Evolutionary conservation across 768 basidiomycete species (phyloP), one percentile per base, ranked within the genome.

Genomic region (Polyporus arcularius): DNA sequence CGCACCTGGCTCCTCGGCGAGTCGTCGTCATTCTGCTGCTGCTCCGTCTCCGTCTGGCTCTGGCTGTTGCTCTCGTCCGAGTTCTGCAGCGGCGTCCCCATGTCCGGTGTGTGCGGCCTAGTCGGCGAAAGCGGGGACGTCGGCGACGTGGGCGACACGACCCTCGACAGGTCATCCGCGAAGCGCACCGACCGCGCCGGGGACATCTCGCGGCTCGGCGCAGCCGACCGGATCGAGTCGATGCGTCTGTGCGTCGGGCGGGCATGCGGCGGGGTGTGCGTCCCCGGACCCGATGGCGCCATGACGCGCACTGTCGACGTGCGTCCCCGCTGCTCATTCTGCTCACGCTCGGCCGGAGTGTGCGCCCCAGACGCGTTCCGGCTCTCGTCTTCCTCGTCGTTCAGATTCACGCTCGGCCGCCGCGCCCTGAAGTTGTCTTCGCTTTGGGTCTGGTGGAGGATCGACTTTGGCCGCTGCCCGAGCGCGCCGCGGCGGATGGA

Each of bases 141-240:
- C 38, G 65, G 61, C 46, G 68, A 57, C 30, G 31, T 18, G 65
- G 61, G 64, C 11, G 70, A 53, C n/a, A 61, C 61, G 18, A 38
- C 57, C 15, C 53, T 46, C n/a, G 64, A 14, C 28, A 41, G 69
- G 53, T 74, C 70, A 54, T 82, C 80, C 41, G 74, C 79, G 64
- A 80, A 82, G 39, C 79, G 76, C 55, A 82, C 74, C 12, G 80
- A 82, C n/a, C 80, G 79, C 9, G 76, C 62, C 1, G 80, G 80
- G 7, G 81, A 82, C 49, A 68, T 74, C 3, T 79, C 80, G 26
- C 80, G 75, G 55, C 53, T 47, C 47, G 60, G 48, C 56, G 49
- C 21, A 48, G 53, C 58, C 28, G 67, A 70, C 43, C 70, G 71
- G 51, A 73, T 64, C 32, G 73, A 72, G 60, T 72, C 68, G 43